These are phyloP conservation scores for Pestalotiopsis sp. DNA, from an alignment of 2,329 filamentous ascomycete species.

Conservation along the genomic window DNA sequence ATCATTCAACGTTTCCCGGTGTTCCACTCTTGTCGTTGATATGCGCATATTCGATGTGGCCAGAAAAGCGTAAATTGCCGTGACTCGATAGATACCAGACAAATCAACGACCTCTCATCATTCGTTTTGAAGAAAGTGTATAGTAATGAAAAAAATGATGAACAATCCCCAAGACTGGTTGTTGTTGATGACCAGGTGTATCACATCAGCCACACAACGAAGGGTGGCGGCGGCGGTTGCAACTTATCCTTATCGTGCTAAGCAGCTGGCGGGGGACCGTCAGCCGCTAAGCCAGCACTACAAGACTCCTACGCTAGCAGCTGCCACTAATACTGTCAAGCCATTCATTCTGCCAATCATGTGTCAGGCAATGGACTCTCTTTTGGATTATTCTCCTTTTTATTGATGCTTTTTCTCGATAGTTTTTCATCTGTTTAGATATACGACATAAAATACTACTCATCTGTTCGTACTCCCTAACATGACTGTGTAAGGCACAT, in stretches of 20 bases:
- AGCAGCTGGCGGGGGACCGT: background rate
- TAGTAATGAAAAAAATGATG: background rate
- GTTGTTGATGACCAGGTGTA: background rate
- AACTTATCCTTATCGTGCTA: conserved; percentile 2
- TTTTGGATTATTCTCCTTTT: background rate
- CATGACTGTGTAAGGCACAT: background rate
- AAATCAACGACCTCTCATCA: background rate
- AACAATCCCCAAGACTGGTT: background rate
- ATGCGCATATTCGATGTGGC: background rate
- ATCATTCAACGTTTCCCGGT: background rate
- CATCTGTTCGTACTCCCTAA: background rate
- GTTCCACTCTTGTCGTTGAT: background rate
- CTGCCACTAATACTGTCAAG: background rate
- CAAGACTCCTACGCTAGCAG: background rate
- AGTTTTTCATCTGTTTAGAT: background rate
- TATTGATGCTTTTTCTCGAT: background rate
- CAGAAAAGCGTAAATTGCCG: background rate
- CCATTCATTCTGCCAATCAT: background rate
- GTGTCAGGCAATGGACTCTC: background rate
- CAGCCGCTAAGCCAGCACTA: background rate
- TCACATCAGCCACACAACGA: background rate
- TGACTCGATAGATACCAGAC: background rate
- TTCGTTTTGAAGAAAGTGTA: background rate
- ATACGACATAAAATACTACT: background rate
- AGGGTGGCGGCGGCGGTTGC: background rate